A percentile compares a stretch with the other conserved stretches of the same genome.
These are phyloP conservation scores for Monosporascus sp. DNA, from an alignment of 2,329 filamentous ascomycete genomes.

Conservation along the genomic window DNA sequence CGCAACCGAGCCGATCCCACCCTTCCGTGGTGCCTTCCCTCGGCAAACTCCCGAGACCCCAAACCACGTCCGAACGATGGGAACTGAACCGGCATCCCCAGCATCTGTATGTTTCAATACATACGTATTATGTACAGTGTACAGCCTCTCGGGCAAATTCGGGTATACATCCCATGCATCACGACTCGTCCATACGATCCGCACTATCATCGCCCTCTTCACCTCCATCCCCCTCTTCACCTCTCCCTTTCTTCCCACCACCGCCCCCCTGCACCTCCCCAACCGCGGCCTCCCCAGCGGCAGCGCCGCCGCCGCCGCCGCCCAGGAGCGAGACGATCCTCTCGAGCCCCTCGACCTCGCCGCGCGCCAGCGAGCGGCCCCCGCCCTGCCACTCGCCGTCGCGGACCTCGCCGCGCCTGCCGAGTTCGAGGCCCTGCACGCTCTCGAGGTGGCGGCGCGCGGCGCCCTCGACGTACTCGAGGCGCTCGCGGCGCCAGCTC, in stretches of 20 bases:
- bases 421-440: conserved; percentile 61
- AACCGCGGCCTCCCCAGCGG: background rate
- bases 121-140: background rate
- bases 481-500: conserved; percentile 64
- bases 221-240: background rate
- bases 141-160: too few relatives aligned
- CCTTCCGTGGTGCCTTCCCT: too few relatives aligned
- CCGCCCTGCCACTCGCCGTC: conserved; percentile 60
- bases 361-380: conserved; percentile 42
- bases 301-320: conserved; percentile 15
- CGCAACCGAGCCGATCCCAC: too few relatives aligned
- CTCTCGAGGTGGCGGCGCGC: conserved; percentile 71
- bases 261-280: background rate
- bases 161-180: conserved; percentile 2
- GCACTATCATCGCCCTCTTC: conserved; percentile 7
- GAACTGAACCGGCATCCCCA: too few relatives aligned
- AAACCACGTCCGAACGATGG: too few relatives aligned
- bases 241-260: background rate
- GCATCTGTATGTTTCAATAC: background rate
- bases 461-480: conserved; percentile 78
- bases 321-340: conserved; percentile 42
- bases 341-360: conserved; percentile 55
- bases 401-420: conserved; percentile 53
- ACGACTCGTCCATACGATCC: conserved; percentile 23
- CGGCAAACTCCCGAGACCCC: too few relatives aligned